Evolutionary conservation across 495 filamentous ascomycete genomes (phyloP).

Genomic region (Chlorociboria aeruginascens): DNA sequence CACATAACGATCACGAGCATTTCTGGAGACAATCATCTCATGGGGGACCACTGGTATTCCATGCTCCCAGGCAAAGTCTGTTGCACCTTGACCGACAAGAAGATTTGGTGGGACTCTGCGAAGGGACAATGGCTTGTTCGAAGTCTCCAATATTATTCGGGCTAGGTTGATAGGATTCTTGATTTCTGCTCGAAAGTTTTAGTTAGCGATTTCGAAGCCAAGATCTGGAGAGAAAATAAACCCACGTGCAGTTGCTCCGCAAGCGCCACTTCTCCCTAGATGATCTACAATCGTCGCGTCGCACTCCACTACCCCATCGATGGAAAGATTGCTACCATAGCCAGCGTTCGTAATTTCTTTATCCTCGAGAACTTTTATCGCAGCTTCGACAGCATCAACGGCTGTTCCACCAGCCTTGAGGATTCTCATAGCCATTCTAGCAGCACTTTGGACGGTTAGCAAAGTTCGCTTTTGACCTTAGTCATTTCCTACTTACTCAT

Average conservation of each 20-base stretch:
- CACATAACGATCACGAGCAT: constrained; percentile 58
- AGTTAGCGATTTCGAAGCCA: neutral
- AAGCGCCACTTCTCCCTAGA: constrained; percentile 80
- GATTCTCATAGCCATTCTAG: constrained; percentile 64
- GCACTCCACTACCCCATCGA: constrained; percentile 84
- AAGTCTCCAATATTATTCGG: constrained; percentile 65
- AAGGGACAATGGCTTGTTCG: constrained; percentile 59
- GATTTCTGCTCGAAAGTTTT: constrained; percentile 44
- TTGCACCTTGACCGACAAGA: constrained; percentile 73
- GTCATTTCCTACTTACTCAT: constrained; percentile 50
- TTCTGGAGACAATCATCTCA: constrained; percentile 62
- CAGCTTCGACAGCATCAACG: constrained; percentile 85
- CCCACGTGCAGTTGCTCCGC: constrained; percentile 80
- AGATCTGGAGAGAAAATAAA: constrained; percentile 9
- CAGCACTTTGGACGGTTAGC: constrained; percentile 46
- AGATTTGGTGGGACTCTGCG: constrained; percentile 88
- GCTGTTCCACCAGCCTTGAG: constrained; percentile 67
- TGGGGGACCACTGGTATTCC: constrained; percentile 56
- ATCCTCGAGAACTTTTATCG: constrained; percentile 78
- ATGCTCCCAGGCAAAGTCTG: constrained; percentile 68
- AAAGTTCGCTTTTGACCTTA: neutral
- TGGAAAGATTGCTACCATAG: constrained; percentile 87
- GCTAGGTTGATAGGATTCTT: constrained; percentile 87
- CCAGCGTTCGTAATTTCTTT: constrained; percentile 93
- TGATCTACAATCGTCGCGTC: constrained; percentile 92